Evolutionary conservation across 495 filamentous ascomycete genomes (phyloP).

Genomic region (Baudoinia panamericana): DNA sequence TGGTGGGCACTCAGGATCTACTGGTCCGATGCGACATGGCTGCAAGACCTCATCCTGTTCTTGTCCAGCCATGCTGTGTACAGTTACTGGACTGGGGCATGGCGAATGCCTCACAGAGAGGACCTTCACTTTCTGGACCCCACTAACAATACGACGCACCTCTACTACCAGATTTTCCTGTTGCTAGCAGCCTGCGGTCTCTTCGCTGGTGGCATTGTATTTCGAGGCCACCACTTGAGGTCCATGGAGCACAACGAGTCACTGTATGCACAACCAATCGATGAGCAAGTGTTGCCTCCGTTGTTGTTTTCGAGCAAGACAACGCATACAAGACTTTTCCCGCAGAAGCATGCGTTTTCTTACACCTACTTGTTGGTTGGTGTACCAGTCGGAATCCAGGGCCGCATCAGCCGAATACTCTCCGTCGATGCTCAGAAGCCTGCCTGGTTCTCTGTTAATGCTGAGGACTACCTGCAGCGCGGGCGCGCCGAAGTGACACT

Average conservation of each 20-base stretch:
- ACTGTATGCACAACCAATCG: constrained; percentile 7
- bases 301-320: constrained; percentile 45
- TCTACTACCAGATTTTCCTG: constrained; percentile 15
- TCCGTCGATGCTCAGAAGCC: constrained; percentile 32
- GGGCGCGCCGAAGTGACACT: constrained; percentile 36
- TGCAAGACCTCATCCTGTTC: constrained; percentile 10
- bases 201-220: constrained; percentile 16
- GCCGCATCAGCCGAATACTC: constrained; percentile 39
- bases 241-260: neutral
- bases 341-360: constrained; percentile 48
- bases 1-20: constrained; percentile 7
- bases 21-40: constrained; percentile 3
- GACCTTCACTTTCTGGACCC: constrained; percentile 6
- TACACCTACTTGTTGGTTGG: constrained; percentile 57
- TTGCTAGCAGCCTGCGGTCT: constrained; percentile 12
- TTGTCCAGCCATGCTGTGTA: constrained; percentile 1
- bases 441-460: constrained; percentile 46
- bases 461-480: constrained; percentile 46
- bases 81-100: constrained; percentile 7
- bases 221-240: constrained; percentile 4
- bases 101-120: neutral
- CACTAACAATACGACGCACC: neutral
- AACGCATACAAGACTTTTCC: constrained; percentile 48
- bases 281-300: constrained; percentile 17
- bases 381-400: constrained; percentile 49